phyloP scores from a whole-genome alignment of 768 basidiomycete genomes.

The Boletus reticuloceps region DNA sequence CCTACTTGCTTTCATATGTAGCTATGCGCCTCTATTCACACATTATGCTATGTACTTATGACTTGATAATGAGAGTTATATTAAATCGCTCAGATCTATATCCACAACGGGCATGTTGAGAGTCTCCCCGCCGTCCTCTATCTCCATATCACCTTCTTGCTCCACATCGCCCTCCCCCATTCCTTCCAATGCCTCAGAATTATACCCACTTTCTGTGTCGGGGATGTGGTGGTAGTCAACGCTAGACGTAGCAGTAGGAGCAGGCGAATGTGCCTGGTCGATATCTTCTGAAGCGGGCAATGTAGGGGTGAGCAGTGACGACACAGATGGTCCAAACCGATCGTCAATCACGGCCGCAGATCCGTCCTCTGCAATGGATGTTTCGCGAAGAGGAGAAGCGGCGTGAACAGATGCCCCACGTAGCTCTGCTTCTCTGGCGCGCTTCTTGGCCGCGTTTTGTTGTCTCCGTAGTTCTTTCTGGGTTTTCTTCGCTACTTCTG shows the following conservation, averaged over 20 bases:
- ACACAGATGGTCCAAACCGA: conserved; percentile 23
- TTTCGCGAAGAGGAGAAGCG: conserved; percentile 27
- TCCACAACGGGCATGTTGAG: conserved; percentile 27
- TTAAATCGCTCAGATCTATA: conserved; percentile 24
- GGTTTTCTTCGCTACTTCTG: conserved; percentile 32
- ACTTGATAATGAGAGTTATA: conserved; percentile 13
- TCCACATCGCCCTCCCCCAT: conserved; percentile 27
- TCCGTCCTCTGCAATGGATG: conserved; percentile 31
- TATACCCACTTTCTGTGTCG: conserved; percentile 54
- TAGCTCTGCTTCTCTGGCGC: conserved; percentile 38
- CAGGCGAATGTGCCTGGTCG: conserved; percentile 46
- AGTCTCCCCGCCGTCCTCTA: conserved; percentile 19
- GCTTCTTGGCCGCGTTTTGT: conserved; percentile 52
- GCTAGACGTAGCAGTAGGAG: conserved; percentile 50
- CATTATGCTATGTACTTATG: not conserved
- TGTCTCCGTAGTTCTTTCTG: conserved; percentile 48
- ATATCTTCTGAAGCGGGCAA: conserved; percentile 25
- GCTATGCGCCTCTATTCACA: not conserved
- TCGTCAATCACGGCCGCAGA: conserved; percentile 23
- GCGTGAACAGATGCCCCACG: conserved; percentile 23
- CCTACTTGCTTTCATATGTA: not conserved
- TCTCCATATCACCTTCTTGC: conserved; percentile 23
- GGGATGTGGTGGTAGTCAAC: conserved; percentile 38
- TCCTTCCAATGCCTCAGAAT: conserved; percentile 44
- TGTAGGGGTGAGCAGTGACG: conserved; percentile 26